These are phyloP conservation scores for Bacidia gigantensis DNA, from an alignment of 495 filamentous ascomycete genomes.

Conservation along the genomic window DNA sequence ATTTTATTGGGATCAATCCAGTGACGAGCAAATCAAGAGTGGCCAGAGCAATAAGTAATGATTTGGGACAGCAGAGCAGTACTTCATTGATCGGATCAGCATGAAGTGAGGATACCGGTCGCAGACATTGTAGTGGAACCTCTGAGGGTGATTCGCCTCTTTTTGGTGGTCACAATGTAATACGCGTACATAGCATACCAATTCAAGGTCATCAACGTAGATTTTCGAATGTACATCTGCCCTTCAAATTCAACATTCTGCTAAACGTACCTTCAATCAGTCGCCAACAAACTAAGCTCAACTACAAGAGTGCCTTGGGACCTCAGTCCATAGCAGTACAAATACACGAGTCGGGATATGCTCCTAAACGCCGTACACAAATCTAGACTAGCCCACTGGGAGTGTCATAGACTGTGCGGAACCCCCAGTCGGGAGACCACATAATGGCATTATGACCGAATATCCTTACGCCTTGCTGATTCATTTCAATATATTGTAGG, in stretches of 20 bases:
- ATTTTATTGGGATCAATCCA: neutral
- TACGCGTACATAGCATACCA: too few relatives aligned
- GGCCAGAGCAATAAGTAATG: neutral
- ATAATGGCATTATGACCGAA: neutral
- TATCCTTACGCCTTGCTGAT: constrained; percentile 3
- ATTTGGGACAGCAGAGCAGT: neutral
- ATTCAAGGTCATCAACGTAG: too few relatives aligned
- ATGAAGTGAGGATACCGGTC: too few relatives aligned
- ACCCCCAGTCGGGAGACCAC: neutral
- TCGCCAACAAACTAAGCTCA: too few relatives aligned
- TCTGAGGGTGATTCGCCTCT: too few relatives aligned
- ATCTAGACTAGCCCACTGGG: neutral
- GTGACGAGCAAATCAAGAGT: neutral
- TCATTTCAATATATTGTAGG: neutral
- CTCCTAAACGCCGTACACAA: neutral
- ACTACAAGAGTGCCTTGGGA: too few relatives aligned
- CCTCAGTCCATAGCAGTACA: neutral
- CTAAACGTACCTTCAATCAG: too few relatives aligned
- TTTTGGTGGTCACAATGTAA: too few relatives aligned
- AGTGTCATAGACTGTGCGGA: neutral
- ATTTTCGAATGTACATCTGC: too few relatives aligned
- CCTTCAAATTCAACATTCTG: too few relatives aligned
- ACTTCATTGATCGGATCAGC: neutral
- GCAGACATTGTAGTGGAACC: too few relatives aligned
- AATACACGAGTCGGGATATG: neutral